These are phyloP conservation scores for Kluyveromyces siamensis DNA, from an alignment of 805 yeast species.

Conservation along the genomic window DNA sequence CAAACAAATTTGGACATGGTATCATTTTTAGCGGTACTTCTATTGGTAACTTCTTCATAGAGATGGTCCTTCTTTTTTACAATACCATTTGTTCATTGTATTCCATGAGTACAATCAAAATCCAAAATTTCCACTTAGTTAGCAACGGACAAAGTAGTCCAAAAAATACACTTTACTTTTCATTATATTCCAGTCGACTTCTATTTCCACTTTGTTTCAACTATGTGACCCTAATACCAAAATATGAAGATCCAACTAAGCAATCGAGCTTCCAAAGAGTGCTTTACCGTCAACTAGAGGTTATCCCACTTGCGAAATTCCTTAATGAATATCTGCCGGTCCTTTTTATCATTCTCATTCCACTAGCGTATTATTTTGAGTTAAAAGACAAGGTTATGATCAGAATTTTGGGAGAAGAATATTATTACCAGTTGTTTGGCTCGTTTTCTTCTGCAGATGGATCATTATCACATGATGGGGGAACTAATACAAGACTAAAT, in stretches of 20 bases:
- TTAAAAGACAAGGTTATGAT: conserved; percentile 22
- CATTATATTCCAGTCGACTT: conserved; percentile 26
- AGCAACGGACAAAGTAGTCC: conserved; percentile 28
- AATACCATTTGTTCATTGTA: conserved; percentile 22
- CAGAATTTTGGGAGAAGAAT: conserved; percentile 25
- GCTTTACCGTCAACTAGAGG: conserved; percentile 19
- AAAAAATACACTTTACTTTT: conserved; percentile 23
- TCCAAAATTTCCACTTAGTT: conserved; percentile 25
- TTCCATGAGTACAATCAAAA: conserved; percentile 27
- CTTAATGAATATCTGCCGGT: conserved; percentile 23
- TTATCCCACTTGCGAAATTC: conserved; percentile 22
- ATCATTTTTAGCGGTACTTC: conserved; percentile 15
- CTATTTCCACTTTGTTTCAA: conserved; percentile 28
- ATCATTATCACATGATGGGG: conserved; percentile 3
- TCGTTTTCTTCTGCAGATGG: not conserved
- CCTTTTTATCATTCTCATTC: conserved; percentile 17
- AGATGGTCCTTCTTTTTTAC: conserved; percentile 19
- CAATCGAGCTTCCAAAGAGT: conserved; percentile 19
- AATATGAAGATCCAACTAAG: conserved; percentile 2
- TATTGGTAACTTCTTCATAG: conserved; percentile 16
- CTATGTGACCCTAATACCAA: conserved; percentile 22
- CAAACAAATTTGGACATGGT: conserved; percentile 18
- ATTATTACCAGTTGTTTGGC: conserved; percentile 27
- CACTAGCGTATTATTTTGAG: conserved; percentile 21
- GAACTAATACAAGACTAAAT: conserved; percentile 29